Base-by-base conservation (phyloP, 345 rosid genomes). In the Citropsis articulata region DNA sequence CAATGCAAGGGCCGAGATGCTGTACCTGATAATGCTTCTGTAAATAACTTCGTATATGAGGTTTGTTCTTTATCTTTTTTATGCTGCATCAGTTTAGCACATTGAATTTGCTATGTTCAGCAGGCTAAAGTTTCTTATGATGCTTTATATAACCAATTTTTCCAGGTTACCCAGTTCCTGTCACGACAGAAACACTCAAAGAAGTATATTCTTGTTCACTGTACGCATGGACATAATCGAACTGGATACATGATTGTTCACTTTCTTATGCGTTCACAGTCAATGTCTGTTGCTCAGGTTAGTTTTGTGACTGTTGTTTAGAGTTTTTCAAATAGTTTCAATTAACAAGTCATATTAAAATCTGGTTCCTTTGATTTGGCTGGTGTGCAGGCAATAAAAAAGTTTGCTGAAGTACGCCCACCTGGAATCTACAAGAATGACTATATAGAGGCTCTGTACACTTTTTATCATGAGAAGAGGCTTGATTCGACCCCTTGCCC, bases 161-260 rank as follows among this genome's bases (percentile, higher is more conserved):
- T 81, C 30, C 88, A 96, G 99, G 99, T 90, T 71, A 82, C 82
- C 72, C 97, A 91, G 75, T 96, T 96, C 76, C 76, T 92, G 40
- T 53, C 57, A 72, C 92, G 89, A 76, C 97, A 91, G 83, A 96
- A 91, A 83, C 90, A 80, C 72, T 55, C 93, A n/a, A 97, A 93
- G 88, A 91, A 91, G 85, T 87, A 82, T 82, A 85, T 97, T 69
- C 93, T 97, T 45, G 99, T 97, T 78, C 99, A 97, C 82, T 97
- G 99, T 83, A 97, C 99, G 3, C 99, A 97, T 83, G 99, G 99
- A 45, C 98, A 93, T 83, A 94, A 97, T 72, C 97, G 99, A 42
- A 97, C 99, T 19, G 98, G 99, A 75, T 97, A 87, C 82, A 97
- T 97, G 99, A 91, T 94, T 60, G 89, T 93, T 35, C 98, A 97